A percentile compares a stretch with the other conserved stretches of the same genome.
Conservation (phyloP, 345 rosid species). For the Corymbia maculata region DNA sequence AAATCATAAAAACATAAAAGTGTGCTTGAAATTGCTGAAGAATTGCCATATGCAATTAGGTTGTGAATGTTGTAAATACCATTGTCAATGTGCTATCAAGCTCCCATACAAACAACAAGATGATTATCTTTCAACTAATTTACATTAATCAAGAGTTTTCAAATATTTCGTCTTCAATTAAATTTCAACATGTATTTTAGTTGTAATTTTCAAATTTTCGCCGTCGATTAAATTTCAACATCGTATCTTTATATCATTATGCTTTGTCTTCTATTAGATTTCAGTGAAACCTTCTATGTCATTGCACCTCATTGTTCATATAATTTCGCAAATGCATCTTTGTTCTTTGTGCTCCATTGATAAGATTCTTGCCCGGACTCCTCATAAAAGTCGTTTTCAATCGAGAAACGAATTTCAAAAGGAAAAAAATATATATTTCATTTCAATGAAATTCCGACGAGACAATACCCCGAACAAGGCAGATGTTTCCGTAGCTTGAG, state of each 20-base stretch:
- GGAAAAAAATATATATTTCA: no score
- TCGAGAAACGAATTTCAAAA: not conserved
- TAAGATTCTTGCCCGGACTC: not conserved
- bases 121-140: not conserved
- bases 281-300: fast-evolving
- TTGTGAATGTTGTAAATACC: not conserved
- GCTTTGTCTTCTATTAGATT: fast-evolving
- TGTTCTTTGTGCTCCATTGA: not conserved
- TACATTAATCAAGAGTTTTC: not conserved
- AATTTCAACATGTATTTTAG: fast-evolving
- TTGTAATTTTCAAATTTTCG: not conserved
- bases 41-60: not conserved
- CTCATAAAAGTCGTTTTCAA: not conserved
- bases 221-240: not conserved
- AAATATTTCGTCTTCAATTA: not conserved
- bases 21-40: not conserved
- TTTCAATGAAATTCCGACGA: no score
- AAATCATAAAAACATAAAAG: not conserved
- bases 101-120: not conserved
- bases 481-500: not conserved
- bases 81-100: not conserved
- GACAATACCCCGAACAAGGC: not conserved
- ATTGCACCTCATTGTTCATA: fast-evolving
- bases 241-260: not conserved
- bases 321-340: fast-evolving